Percentiles rank a stretch among this genome's conserved stretches.
Evolutionary conservation across 192 early-diverging fungal genomes (phyloP).

Genomic region (Chytriomyces sp.): DNA sequence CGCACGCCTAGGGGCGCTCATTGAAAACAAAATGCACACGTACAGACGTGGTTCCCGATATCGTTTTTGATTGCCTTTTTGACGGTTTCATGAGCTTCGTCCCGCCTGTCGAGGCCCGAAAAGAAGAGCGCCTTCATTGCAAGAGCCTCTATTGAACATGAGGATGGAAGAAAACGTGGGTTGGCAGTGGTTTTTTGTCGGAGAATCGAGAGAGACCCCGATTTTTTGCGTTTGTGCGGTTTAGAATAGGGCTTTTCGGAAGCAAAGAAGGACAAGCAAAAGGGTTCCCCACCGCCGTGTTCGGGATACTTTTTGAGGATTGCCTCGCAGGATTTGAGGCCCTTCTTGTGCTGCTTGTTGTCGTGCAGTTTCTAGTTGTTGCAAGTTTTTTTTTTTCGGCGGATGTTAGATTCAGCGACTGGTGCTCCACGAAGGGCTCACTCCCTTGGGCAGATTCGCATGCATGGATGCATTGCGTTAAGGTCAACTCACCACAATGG

Average conservation of each 20-base stretch:
- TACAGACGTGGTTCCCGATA: slow-evolving; percentile 86
- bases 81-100: slow-evolving; percentile 86
- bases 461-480: background rate
- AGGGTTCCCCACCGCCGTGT: slow-evolving; percentile 73
- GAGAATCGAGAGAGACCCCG: background rate
- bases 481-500: slow-evolving; percentile 65
- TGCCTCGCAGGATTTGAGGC: slow-evolving; percentile 85
- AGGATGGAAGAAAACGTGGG: background rate
- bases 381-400: background rate
- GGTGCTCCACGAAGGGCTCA: background rate
- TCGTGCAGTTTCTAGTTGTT: slow-evolving; percentile 94
- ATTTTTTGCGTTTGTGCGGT: background rate
- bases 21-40: slow-evolving; percentile 34
- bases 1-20: no score
- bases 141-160: slow-evolving; percentile 72
- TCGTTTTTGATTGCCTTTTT: slow-evolving; percentile 84
- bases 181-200: no score
- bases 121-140: slow-evolving; percentile 95
- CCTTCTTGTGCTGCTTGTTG: slow-evolving; percentile 93
- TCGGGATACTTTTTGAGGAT: slow-evolving; percentile 93
- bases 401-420: background rate
- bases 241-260: background rate
- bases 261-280: background rate
- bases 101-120: slow-evolving; percentile 86
- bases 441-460: background rate